Evolutionary conservation across 2,329 filamentous ascomycete species (phyloP).

Genomic region (Ophiocordyceps australis): DNA sequence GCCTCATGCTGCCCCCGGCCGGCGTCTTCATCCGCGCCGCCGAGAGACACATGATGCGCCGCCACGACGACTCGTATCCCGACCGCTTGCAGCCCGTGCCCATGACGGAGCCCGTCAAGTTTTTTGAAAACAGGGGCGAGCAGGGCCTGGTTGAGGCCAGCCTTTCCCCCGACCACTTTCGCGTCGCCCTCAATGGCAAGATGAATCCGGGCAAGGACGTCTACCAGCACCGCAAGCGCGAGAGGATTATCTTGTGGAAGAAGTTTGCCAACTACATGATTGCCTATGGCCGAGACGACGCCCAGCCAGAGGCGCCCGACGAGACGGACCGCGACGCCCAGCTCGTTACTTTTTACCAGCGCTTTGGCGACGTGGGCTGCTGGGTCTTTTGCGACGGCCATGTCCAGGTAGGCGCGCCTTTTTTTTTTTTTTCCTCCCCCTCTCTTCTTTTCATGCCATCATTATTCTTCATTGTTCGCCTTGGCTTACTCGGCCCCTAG

Average conservation of each 20-base stretch:
- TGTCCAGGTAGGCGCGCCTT: constrained; percentile 51
- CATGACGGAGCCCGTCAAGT: constrained; percentile 45
- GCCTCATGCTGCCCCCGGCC: constrained; percentile 43
- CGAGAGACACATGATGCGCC: constrained; percentile 49
- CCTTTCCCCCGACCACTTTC: constrained; percentile 44
- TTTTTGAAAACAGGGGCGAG: constrained; percentile 55
- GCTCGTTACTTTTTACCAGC: constrained; percentile 65
- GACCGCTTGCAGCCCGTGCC: constrained; percentile 45
- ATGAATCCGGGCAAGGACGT: constrained; percentile 44
- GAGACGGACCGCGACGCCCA: constrained; percentile 23
- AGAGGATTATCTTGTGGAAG: constrained; percentile 51
- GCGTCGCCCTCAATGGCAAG: constrained; percentile 35
- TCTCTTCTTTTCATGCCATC: too few relatives aligned
- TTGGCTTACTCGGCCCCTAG: too few relatives aligned
- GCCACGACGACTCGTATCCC: constrained; percentile 32
- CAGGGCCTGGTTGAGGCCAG: constrained; percentile 43
- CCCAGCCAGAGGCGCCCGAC: constrained; percentile 24
- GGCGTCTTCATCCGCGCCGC: constrained; percentile 56
- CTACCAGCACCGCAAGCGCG: constrained; percentile 46
- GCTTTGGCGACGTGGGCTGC: constrained; percentile 63
- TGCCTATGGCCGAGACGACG: constrained; percentile 54
- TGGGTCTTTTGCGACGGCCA: constrained; percentile 71
- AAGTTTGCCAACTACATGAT: constrained; percentile 63
- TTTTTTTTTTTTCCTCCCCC: too few relatives aligned
- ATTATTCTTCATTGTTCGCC: too few relatives aligned